Base-by-base conservation (phyloP, 495 filamentous ascomycete species). In the Bacidia rubella region DNA sequence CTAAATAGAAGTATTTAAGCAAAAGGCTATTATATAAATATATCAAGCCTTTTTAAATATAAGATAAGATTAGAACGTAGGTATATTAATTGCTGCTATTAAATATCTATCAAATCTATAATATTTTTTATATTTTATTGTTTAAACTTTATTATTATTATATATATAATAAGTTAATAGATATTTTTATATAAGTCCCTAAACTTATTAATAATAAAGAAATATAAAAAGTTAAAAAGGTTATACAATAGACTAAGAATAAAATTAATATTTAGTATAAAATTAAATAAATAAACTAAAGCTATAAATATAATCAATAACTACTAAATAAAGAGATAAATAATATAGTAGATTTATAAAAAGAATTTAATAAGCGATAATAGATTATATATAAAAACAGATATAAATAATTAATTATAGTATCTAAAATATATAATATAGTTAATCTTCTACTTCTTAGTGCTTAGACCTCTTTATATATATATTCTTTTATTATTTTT, bases 361-460 rank as follows among this genome's bases (percentile, higher is more conserved):
- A 2, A 40, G 15, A 40, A 41, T 19, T 21, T 40, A 9, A 40
- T 44, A 15, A 9, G 7, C 19, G 12, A 10, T 17, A 5, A 22
- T 44, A 9, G 7, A 9, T 9, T 44, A 44, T 47, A 26, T 54
- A 15, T 32, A 54, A 21, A n/a, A 21, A 7, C 15, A 54, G 25
- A 54, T 54, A 19, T 3, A 17, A 47, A 21, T 42, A 23, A 11
- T 23, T 9, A 12, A 12, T 26, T 2, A 1, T 2, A n/a, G 19
- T 47, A 7, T 44, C 19, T 44, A 2, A 4, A 10, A 23, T 40
- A 24, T 46, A 29, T 17, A 40, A 55, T 24, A 57, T 57, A 24
- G 21, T 54, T 21, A 32, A 57, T 54, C 39, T 54, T 41, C 11
- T 49, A 40, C 40, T 41, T 47, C 25, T 46, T 27, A n/a, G n/a